phyloP scores from a whole-genome alignment of 2,329 filamentous ascomycete species.

The Pseudomassariella vexata region DNA sequence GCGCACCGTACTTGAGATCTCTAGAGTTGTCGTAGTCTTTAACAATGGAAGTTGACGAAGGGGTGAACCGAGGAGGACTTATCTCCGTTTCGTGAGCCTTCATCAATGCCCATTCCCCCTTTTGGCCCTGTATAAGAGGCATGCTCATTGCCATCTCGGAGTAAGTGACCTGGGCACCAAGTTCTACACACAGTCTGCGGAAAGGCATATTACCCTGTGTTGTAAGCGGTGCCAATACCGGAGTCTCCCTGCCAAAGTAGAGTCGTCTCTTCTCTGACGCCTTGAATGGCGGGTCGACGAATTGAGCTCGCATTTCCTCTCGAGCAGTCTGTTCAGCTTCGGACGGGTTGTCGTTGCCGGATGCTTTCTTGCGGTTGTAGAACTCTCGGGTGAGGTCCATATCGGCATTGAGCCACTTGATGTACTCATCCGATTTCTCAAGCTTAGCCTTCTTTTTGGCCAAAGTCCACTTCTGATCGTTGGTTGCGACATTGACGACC shows the following conservation, averaged over 20 bases:
- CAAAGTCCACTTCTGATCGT: slow-evolving; percentile 67
- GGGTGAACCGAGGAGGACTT: slow-evolving; percentile 61
- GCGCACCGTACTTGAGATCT: slow-evolving; percentile 84
- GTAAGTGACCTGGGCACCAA: slow-evolving; percentile 90
- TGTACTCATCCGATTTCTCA: slow-evolving; percentile 68
- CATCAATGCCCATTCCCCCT: slow-evolving; percentile 90
- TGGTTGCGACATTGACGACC: slow-evolving; percentile 68
- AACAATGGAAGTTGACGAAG: slow-evolving; percentile 49
- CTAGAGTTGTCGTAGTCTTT: slow-evolving; percentile 74
- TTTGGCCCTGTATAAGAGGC: slow-evolving; percentile 82
- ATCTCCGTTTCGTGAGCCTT: slow-evolving; percentile 86
- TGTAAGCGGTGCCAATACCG: slow-evolving; percentile 86
- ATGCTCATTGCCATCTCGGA: slow-evolving; percentile 97
- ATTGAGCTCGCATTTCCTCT: slow-evolving; percentile 72
- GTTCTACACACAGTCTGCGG: slow-evolving; percentile 78
- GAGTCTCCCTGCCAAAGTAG: slow-evolving; percentile 92
- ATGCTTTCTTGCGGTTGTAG: slow-evolving; percentile 37
- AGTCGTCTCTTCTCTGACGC: slow-evolving; percentile 90
- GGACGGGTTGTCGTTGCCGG: slow-evolving; percentile 25
- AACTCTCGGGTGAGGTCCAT: slow-evolving; percentile 41
- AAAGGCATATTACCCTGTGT: slow-evolving; percentile 97
- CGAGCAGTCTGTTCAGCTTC: slow-evolving; percentile 25
- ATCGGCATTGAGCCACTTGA: slow-evolving; percentile 70
- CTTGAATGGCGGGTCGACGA: slow-evolving; percentile 78
- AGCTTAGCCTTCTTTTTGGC: slow-evolving; percentile 66